Base-by-base conservation (phyloP, 257 asterid species). In the Osmanthus fragrans region DNA sequence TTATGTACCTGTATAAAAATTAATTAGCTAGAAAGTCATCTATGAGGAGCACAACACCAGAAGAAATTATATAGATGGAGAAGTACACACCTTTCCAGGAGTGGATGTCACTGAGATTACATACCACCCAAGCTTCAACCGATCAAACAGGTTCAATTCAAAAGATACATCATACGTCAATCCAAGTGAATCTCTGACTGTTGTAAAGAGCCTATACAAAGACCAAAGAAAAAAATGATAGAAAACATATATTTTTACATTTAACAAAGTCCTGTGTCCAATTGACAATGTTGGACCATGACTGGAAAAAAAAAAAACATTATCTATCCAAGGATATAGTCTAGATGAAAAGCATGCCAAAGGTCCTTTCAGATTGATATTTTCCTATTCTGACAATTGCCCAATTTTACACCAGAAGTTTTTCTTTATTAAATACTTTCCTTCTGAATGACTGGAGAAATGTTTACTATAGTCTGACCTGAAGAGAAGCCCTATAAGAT, bases 161-260 rank as follows among this genome's bases (percentile, higher is more conserved):
- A 96, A 96, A 23, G 99, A 96, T 25, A 96, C 99, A 79, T 96
- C 98, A 75, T 96, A 96, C 0, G 99, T 96, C 85, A 96, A 81
- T 78, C 99, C 99, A 76, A 93, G 99, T 83, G 99, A 96, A 88
- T 96, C 99, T 78, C 99, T 89, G 71, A 96, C 99, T 47, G 98
- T 91, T 37, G 99, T 96, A 81, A 96, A 96, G 79, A 93, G 98
- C 93, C 99, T 96, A 85, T 49, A 82, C 63, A 71, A 75, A 75
- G 47, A 63, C 36, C 21, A 33, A 18, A 60, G 33, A 69, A 71
- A 32, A 29, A 66, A 54, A 30, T 54, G 72, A n/a, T 23, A 73
- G 30, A 77, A 23, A 40, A 37, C 42, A 68, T 15, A n/a, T 36
- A 63, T 25, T 15, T 71, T 25, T 37, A 70, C 60, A 82, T 72